These are phyloP conservation scores for Peronospora farinosa DNA, from an alignment of 352 stramenopile species.

Conservation along the genomic window DNA sequence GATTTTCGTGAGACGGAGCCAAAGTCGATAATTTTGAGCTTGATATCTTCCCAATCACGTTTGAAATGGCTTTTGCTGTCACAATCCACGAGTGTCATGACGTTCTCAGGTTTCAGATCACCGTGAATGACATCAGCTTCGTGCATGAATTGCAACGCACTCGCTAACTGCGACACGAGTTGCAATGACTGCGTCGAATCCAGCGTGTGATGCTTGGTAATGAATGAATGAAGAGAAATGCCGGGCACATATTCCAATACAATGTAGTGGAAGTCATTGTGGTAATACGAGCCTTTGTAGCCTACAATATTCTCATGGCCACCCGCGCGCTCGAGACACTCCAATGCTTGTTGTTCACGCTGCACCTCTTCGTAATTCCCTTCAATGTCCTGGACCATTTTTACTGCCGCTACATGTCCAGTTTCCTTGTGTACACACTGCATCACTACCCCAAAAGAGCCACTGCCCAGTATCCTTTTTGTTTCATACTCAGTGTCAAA, in stretches of 20 bases:
- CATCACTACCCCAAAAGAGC: conserved; percentile 81
- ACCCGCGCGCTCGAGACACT: conserved; percentile 42
- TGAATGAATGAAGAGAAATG: conserved; percentile 61
- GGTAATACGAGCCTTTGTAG: conserved; percentile 56
- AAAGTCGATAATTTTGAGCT: conserved; percentile 87
- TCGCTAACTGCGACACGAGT: conserved; percentile 55
- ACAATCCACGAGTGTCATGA: conserved; percentile 47
- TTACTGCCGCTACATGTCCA: conserved; percentile 58
- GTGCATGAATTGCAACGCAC: conserved; percentile 67
- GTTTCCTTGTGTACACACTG: conserved; percentile 66
- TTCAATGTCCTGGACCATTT: conserved; percentile 66
- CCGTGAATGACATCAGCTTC: conserved; percentile 61
- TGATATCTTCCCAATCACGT: conserved; percentile 25
- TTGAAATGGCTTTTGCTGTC: conserved; percentile 4
- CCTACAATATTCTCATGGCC: conserved; percentile 60
- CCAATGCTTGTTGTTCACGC: conserved; percentile 53
- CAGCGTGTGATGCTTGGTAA: conserved; percentile 48
- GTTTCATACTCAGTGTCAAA: conserved; percentile 69
- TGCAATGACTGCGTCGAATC: conserved; percentile 40
- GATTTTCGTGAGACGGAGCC: conserved; percentile 51
- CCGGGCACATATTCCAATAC: conserved; percentile 70
- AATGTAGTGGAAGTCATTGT: conserved; percentile 80
- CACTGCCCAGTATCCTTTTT: conserved; percentile 54
- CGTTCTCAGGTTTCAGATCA: conserved; percentile 88
- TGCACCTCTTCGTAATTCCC: conserved; percentile 50